Base-by-base conservation (phyloP, 169 alveolate species). In the Theileria annulata region DNA sequence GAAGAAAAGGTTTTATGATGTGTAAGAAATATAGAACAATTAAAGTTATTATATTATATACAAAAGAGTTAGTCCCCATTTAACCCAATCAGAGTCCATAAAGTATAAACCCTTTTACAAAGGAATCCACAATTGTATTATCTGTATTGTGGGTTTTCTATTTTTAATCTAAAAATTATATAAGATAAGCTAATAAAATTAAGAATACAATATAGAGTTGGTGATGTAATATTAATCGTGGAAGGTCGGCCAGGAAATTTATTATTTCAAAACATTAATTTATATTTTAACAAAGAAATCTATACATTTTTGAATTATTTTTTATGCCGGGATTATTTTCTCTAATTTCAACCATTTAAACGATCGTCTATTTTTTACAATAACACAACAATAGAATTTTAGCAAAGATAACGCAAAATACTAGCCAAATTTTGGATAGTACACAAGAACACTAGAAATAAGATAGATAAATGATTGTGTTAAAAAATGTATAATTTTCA, bases 401-500 rank as follows among this genome's bases (percentile, higher is more conserved):
- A 30, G 0, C 15, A 59, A 30, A 59, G 13, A 0, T 3, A 0
- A 12, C 13, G 2, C 47, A 30, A 10, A 59, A 42, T 42, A 42
- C 51, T 42, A 42, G 13, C 51, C 51, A 42, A 42, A 10, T 10
- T 42, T 42, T 42, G 51, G 51, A 42, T 42, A 42, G 51, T 42
- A 42, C 13, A 3, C 6, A 17, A 10, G 51, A 42, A 42, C 8
- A 31, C 47, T 10, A n/a, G 35, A 59, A 10, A 1, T 0, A 0
- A 8, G 13, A 30, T 30, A 59, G 47, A 30, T 30, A 58, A 10
- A 59, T 59, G 68, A 28, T 59, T 31, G 13, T 59, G 66, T 21
- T n/a, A 27, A 4, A 81, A 27, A 60, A 92, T 92, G 96, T 93
- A 90, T 60, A 88, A 90, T 37, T 93, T 94, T 75, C 97, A 91